Evolutionary conservation across 2,329 filamentous ascomycete species (phyloP).

Genomic region (Neofusicoccum kwambonambiense): DNA sequence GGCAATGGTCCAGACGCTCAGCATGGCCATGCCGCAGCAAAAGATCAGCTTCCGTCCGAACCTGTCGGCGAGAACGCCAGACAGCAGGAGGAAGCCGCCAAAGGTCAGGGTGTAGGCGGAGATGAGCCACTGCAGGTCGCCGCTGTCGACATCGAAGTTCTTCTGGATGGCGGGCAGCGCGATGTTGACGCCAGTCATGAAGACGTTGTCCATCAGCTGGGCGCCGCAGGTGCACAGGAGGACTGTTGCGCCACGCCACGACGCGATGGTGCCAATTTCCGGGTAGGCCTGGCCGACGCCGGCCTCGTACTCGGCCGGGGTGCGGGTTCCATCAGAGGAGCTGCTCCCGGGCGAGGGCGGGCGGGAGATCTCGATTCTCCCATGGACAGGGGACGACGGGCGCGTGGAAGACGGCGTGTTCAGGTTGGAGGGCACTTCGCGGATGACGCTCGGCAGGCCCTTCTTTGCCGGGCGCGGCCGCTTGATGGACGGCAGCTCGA

Average conservation of each 20-base stretch:
- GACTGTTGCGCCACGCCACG: slow-evolving; percentile 41
- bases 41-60: slow-evolving; percentile 42
- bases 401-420: slow-evolving; percentile 16
- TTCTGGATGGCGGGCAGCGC: slow-evolving; percentile 19
- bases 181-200: slow-evolving; percentile 27
- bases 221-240: slow-evolving; percentile 43
- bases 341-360: slow-evolving; percentile 5
- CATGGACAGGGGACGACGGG: slow-evolving; percentile 11
- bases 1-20: slow-evolving; percentile 40
- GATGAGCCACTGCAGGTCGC: slow-evolving; percentile 20
- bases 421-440: slow-evolving; percentile 15
- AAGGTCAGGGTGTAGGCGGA: slow-evolving; percentile 26
- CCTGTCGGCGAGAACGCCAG: slow-evolving; percentile 34
- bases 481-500: slow-evolving; percentile 13
- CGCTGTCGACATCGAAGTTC: slow-evolving; percentile 15
- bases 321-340: background rate
- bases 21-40: slow-evolving; percentile 33
- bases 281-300: slow-evolving; percentile 22
- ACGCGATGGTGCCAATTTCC: slow-evolving; percentile 36
- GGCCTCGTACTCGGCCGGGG: slow-evolving; percentile 8
- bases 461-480: slow-evolving; percentile 15
- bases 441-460: slow-evolving; percentile 14
- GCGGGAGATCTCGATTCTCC: background rate
- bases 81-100: slow-evolving; percentile 24
- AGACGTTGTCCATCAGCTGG: slow-evolving; percentile 46